phyloP scores from a whole-genome alignment of 2,329 filamentous ascomycete genomes.

The Exophiala xenobiotica region DNA sequence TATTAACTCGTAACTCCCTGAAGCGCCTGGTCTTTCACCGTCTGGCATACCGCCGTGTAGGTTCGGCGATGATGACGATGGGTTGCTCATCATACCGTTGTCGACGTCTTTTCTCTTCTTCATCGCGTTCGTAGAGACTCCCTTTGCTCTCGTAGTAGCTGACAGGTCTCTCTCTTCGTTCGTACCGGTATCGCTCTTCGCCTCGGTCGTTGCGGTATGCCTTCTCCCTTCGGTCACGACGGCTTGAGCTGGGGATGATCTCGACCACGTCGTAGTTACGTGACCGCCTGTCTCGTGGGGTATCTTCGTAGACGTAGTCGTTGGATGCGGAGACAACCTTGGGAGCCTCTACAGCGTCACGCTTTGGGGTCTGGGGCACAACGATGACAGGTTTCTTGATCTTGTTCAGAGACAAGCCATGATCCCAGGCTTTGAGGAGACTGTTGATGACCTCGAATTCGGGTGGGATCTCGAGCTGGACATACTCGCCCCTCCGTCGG shows the following conservation, averaged over 20 bases:
- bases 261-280: constrained; percentile 18
- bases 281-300: constrained; percentile 13
- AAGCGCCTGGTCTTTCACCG: constrained; percentile 12
- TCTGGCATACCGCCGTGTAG: constrained; percentile 15
- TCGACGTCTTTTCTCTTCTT: constrained; percentile 18
- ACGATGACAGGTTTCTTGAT: constrained; percentile 8
- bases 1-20: no score
- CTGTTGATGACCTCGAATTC: constrained; percentile 37
- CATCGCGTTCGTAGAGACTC: constrained; percentile 22
- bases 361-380: constrained; percentile 1
- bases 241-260: constrained; percentile 18
- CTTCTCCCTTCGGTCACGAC: constrained; percentile 9
- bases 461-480: constrained; percentile 44
- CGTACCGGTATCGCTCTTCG: constrained; percentile 8
- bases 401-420: constrained; percentile 36
- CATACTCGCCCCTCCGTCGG: constrained; percentile 38
- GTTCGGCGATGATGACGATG: constrained; percentile 26
- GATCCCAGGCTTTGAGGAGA: constrained; percentile 45
- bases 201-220: constrained; percentile 16
- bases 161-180: constrained; percentile 12
- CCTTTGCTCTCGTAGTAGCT: constrained; percentile 20
- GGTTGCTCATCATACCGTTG: constrained; percentile 19
- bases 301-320: constrained; percentile 12
- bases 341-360: constrained; percentile 5
- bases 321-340: constrained; percentile 3